Base-by-base conservation (phyloP, 495 filamentous ascomycete genomes). In the Aspergillus olivimuriae region DNA sequence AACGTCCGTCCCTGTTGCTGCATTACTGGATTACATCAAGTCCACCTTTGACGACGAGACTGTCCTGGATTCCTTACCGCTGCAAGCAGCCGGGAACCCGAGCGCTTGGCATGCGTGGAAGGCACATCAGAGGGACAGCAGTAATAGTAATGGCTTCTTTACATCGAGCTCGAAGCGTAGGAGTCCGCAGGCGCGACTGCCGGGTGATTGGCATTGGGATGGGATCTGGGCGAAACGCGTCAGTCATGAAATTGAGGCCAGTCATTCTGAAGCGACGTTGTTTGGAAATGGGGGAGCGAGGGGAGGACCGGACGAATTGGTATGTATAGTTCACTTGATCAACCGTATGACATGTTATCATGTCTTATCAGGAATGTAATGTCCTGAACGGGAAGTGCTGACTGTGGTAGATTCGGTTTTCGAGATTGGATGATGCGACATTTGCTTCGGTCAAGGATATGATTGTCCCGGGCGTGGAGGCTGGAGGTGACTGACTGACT, bases 141-240 rank as follows among this genome's bases (percentile, higher is more conserved):
- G 56, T 10, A 42, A 36, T 31, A 34, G 37, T 34, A 39, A 40
- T 8, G 40, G 48, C 17, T 47, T 28, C 2, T 19, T 40, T 4
- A 34, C 36, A 6, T 40, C 51, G 8, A 35, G 46, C 22, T 44
- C 51, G 36, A 68, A 57, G 53, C 56, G 54, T 21, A 64, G 55
- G 28, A 62, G 53, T 16, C 62, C 62, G 36, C 66, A 68, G 43
- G 55, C 71, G 33, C 75, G 81, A 38, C 72, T 74, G 20, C 85
- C 86, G 2, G 86, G 82, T 11, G 84, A 92, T 46, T 95, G 89
- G 89, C 91, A 90, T 59, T 95, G 89, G 89, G 88, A 94, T 61
- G 89, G 89, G 1, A 89, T 95, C 6, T 95, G 89, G 89, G 84
- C 87, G 48, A 78, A 86, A 43, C 74, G 89, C 26, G 88, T 90